These are phyloP conservation scores for Aegilops tauschii DNA, from an alignment of 176 grass and related monocot genomes.

Conservation along the genomic window DNA sequence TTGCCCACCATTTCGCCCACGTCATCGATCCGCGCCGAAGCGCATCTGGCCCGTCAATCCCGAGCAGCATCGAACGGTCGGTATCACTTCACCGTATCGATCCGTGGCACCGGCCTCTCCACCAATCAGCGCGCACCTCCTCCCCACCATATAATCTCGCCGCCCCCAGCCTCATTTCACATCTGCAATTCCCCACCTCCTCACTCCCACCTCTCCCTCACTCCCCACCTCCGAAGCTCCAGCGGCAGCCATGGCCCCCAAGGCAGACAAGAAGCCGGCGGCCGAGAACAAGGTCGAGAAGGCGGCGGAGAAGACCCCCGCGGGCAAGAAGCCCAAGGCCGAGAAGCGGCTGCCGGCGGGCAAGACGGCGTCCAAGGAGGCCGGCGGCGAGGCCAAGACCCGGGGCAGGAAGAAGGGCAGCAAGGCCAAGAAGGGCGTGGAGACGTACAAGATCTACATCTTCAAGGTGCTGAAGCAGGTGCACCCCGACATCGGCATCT, in stretches of 20 bases:
- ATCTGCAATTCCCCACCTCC: background rate
- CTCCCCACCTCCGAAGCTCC: background rate
- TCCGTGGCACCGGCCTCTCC: background rate
- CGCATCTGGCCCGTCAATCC: background rate
- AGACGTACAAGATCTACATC: conserved; percentile 98
- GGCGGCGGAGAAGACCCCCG: background rate
- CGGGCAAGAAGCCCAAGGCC: background rate
- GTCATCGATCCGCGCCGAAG: background rate
- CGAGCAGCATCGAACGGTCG: background rate
- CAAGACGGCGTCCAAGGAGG: background rate
- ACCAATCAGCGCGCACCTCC: background rate
- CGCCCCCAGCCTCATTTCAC: background rate
- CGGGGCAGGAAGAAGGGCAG: background rate
- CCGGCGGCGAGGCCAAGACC: background rate
- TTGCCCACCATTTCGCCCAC: background rate
- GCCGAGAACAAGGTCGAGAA: background rate
- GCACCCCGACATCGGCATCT: conserved; percentile 83
- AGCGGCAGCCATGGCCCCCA: background rate
- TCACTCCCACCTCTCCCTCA: background rate
- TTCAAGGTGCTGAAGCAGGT: conserved; percentile 98
- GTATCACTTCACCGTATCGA: background rate
- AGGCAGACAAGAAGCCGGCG: background rate
- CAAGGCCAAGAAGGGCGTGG: conserved; percentile 49
- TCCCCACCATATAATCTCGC: background rate
- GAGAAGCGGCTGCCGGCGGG: background rate